A percentile compares a stretch with the other conserved stretches of the same genome.
Evolutionary conservation across 2,329 filamentous ascomycete species (phyloP).

Genomic region (Aspergillus fijiensis): DNA sequence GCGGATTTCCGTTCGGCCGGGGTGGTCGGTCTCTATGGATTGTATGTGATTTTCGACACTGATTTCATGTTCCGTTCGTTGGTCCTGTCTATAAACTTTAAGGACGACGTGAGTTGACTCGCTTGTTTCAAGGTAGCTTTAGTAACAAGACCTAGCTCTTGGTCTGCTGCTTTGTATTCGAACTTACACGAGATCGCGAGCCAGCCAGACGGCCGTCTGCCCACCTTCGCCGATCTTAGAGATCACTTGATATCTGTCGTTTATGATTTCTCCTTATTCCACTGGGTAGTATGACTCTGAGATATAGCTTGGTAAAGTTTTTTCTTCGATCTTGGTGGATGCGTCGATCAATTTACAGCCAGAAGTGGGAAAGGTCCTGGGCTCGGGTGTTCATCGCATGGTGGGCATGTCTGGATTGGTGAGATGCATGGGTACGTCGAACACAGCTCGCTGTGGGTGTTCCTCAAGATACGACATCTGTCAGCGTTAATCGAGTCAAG

Average conservation of each 20-base stretch:
- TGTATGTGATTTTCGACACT: constrained; percentile 20
- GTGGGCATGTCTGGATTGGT: neutral
- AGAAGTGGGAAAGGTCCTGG: neutral
- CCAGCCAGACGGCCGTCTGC: neutral
- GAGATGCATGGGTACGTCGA: neutral
- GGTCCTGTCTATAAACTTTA: constrained; percentile 19
- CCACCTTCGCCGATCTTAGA: neutral
- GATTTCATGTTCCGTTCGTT: constrained; percentile 17
- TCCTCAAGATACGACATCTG: neutral
- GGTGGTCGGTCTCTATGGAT: constrained; percentile 15
- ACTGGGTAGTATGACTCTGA: neutral
- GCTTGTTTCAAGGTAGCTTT: neutral
- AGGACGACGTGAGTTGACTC: constrained; percentile 17
- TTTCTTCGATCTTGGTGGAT: neutral
- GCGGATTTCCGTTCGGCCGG: constrained; percentile 19
- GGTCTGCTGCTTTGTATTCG: neutral
- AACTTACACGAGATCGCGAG: neutral
- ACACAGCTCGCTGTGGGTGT: neutral
- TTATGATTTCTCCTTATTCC: neutral
- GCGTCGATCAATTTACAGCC: neutral
- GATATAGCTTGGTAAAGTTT: neutral
- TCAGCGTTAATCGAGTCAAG: neutral
- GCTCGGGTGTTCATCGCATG: neutral
- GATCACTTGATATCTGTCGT: neutral
- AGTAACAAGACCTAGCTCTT: neutral